Percentiles rank a stretch among this genome's conserved stretches.
Conservation (phyloP, 257 asterid species). For the Rehmannia glutinosa region DNA sequence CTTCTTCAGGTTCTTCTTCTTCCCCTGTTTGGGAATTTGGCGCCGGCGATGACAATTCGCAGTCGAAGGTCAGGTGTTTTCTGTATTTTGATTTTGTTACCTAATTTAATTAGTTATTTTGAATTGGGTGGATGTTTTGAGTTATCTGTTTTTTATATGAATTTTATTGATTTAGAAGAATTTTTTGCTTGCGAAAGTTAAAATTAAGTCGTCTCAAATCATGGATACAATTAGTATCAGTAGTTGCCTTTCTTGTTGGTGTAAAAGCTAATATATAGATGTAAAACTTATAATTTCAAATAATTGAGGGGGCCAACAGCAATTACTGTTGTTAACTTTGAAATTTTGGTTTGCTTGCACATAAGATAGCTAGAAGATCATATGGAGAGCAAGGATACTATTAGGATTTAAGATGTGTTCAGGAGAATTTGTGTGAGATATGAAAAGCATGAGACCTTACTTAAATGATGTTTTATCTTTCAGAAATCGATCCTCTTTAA, state of each 20-base stretch:
- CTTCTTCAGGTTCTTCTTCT: slow-evolving; percentile 44
- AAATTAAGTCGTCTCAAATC: neutral
- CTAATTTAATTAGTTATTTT: neutral
- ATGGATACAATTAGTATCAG: neutral
- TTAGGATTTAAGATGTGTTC: slow-evolving; percentile 14
- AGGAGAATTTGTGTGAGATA: neutral
- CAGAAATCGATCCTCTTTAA: slow-evolving; percentile 66
- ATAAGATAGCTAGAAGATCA: neutral
- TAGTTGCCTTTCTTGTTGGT: neutral
- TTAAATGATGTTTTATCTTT: slow-evolving; percentile 7
- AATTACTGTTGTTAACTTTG: neutral
- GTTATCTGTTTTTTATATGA: neutral
- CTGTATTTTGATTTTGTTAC: neutral
- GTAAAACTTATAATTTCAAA: neutral
- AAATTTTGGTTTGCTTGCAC: neutral
- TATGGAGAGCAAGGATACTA: neutral
- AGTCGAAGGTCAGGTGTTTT: slow-evolving; percentile 45
- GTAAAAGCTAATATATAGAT: neutral
- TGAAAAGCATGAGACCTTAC: neutral
- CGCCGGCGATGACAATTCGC: slow-evolving; percentile 32
- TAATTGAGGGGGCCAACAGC: neutral
- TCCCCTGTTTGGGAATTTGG: slow-evolving; percentile 31
- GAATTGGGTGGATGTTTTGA: neutral
- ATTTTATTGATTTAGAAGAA: neutral
- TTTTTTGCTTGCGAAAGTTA: neutral